Evolutionary conservation across 2,329 filamentous ascomycete species (phyloP), one percentile per base, ranked within the genome.

Genomic region (Verticillium nubilum): DNA sequence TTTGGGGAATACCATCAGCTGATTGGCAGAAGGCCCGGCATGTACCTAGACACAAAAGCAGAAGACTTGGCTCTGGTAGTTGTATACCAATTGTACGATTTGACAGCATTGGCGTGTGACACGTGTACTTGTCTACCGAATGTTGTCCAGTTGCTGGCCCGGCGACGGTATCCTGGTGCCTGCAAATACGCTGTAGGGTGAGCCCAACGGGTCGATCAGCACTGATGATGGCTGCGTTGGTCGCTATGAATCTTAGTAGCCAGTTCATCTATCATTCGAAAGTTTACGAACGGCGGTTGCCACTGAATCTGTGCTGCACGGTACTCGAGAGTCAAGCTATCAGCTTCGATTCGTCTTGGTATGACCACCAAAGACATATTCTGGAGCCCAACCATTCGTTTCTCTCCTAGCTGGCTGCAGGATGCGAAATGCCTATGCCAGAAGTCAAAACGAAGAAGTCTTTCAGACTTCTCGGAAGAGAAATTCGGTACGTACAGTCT

Each of bases 41-140:
- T 50, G 60, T 66, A 29, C 37, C n/a, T 70, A 74, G 68, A 72
- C 65, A 73, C 70, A 71, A 72, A 59, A 53, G 61, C 57, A 33
- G 52, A 54, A 31, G 52, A 54, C 27, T 31, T 57, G 63, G 61
- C 67, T 67, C 66, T 67, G 67, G 58, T 62, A 67, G 66, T 71
- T 75, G 72, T 76, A 76, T 69, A 75, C 67, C 70, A 74, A 63
- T 9, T 72, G 70, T 73, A 69, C 70, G 68, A 66, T 67, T 70
- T 4, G 62, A 50, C 42, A 23, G 19, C 19, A 10, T 50, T 4
- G 19, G 12, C 15, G 17, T 37, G 13, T 23, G 42, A 50, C 12
- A 5, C 3, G 19, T 23, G 42, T 25, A 2, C 3, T 50, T 3
- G 19, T 23, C n/a, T 25, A 2, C 3, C 25, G n/a, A 23, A 19